phyloP scores from a whole-genome alignment of 768 basidiomycete species.

The Xanthoconium purpureum region DNA sequence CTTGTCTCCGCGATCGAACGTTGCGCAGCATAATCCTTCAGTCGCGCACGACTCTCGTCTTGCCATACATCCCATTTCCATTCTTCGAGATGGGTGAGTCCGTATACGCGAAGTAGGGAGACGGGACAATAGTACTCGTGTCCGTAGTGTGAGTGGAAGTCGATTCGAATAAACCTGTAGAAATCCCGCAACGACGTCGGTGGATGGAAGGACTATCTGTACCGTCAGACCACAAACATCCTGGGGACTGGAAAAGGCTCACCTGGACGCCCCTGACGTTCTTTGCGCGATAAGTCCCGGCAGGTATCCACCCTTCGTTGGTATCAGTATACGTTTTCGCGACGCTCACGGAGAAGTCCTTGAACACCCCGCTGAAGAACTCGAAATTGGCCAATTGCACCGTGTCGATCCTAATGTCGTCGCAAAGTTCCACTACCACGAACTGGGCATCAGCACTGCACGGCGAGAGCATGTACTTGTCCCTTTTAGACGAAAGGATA shows the following conservation, averaged over 20 bases:
- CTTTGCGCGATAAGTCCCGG: conserved; percentile 81
- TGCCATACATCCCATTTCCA: conserved; percentile 93
- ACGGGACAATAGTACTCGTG: conserved; percentile 96
- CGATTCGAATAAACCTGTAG: conserved; percentile 90
- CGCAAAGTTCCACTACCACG: conserved; percentile 94
- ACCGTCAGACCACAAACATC: background rate
- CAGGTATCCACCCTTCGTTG: conserved; percentile 62
- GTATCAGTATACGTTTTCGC: conserved; percentile 74
- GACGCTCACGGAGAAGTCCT: conserved; percentile 83
- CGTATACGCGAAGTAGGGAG: conserved; percentile 89
- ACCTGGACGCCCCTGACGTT: conserved; percentile 92
- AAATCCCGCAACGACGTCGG: conserved; percentile 74
- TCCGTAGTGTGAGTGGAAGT: conserved; percentile 91
- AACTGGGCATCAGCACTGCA: conserved; percentile 66
- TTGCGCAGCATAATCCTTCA: conserved; percentile 30
- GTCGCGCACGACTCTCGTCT: conserved; percentile 55
- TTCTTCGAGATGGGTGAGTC: conserved; percentile 92
- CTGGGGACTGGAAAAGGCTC: conserved; percentile 21
- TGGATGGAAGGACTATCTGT: conserved; percentile 67
- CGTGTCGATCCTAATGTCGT: conserved; percentile 95
- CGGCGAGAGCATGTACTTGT: conserved; percentile 95
- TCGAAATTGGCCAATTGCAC: conserved; percentile 96
- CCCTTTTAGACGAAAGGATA: conserved; percentile 85
- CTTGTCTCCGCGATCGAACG: conserved; percentile 24
- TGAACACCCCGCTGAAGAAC: conserved; percentile 96